Evolutionary conservation across 176 grass and related monocot species (phyloP), one percentile per base, ranked within the genome.

Genomic region (Secale cereale): DNA sequence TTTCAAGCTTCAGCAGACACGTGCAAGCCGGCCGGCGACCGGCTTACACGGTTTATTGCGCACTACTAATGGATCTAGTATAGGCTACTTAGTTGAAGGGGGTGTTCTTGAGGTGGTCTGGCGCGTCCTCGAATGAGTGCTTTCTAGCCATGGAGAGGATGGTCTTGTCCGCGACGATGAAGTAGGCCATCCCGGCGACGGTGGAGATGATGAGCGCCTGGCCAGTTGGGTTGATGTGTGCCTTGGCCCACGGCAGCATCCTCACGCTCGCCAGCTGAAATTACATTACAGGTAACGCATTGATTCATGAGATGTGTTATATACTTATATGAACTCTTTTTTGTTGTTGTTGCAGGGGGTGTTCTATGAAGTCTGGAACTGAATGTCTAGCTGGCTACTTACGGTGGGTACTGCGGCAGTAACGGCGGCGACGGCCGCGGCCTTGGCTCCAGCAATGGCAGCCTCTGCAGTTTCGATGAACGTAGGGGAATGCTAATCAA

Each of bases 181-280:
- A 95, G 63, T 92, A 95, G 0, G 91, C 88, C 93, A 91, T 88
- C 0, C 94, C 94, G 3, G 91, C 94, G 13, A 85, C 91, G 22
- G 94, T 88, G 16, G 87, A 97, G 65, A 97, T 88, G 59, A 97
- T 94, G 41, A 97, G 83, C 0, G 94, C 91, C 79, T 97, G 91
- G 10, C 89, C 94, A 1, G 94, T 90, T 0, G 86, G 89, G 70
- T 97, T 94, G 10, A 97, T 86, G 80, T 97, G 88, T 2, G 89
- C 62, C 23, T 70, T 92, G 0, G 91, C 94, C 91, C 91, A 97
- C 8, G 91, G 89, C 16, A 92, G 79, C 94, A 97, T 97, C 81
- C 89, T 60, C 46, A 94, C 94, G 45, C 91, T 97, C n/a, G 94
- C 91, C 36, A 97, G 16, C 91, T 97, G 39, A 40, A 10, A 76